These are phyloP conservation scores for Narthecium ossifragum DNA, from an alignment of 106 monocot species.

Conservation along the genomic window DNA sequence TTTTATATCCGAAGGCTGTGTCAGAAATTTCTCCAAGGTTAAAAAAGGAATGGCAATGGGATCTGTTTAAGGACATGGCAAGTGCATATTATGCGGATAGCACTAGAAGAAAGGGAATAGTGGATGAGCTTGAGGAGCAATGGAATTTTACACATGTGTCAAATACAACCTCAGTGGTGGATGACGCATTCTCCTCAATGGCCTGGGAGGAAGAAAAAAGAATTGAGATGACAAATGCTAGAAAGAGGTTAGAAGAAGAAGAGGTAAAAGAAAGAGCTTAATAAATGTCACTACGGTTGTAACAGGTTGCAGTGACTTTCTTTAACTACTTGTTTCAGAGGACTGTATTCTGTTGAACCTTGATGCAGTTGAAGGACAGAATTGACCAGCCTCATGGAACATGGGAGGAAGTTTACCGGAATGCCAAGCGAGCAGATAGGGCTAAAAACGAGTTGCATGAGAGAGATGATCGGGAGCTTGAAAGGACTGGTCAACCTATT, in stretches of 20 bases:
- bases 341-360: conserved; percentile 20
- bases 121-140: conserved; percentile 55
- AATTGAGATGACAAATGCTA: conserved; percentile 36
- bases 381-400: conserved; percentile 72
- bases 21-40: conserved; percentile 43
- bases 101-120: conserved; percentile 20
- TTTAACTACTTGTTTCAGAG: conserved; percentile 4
- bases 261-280: conserved; percentile 47
- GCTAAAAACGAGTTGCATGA: conserved; percentile 81
- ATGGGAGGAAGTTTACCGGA: conserved; percentile 98
- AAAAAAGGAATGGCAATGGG: conserved; percentile 81
- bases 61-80: conserved; percentile 45
- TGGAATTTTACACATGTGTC: conserved; percentile 39
- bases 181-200: conserved; percentile 56
- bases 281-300: not conserved
- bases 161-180: conserved; percentile 17
- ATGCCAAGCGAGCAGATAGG: conserved; percentile 74
- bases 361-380: conserved; percentile 81
- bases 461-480: conserved; percentile 91
- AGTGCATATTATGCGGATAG: conserved; percentile 15
- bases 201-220: conserved; percentile 71
- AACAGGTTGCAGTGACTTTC: conserved; percentile 12
- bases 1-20: conserved; percentile 39
- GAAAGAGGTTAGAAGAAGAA: conserved; percentile 71
- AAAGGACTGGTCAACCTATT: conserved; percentile 85